Evolutionary conservation across 495 filamentous ascomycete genomes (phyloP), one percentile per base, ranked within the genome.

Genomic region (Opeltia flavorubescens): DNA sequence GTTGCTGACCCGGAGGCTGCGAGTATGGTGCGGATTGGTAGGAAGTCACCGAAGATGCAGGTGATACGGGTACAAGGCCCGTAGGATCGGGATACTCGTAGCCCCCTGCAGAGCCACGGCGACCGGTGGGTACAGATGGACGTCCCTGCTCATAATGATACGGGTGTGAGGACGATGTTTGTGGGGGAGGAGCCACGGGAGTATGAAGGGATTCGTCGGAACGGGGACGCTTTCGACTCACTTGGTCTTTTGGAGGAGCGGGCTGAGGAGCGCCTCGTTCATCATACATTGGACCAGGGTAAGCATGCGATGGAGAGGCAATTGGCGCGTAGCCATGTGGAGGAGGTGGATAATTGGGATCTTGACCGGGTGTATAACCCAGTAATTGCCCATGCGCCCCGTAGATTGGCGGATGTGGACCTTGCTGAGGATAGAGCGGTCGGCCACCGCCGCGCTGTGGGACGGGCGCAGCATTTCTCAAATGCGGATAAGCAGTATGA

Each of bases 301-400:
- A 64, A 13, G 60, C 56, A 23, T 54, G 51, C n/a, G 55, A 57
- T 11, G 58, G 61, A 52, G 67, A 53, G 56, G 63, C 57, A 53
- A 61, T 59, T 21, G 38, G 38, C 33, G 60, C 50, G 44, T 68
- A 61, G 49, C 67, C 58, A 54, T 48, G 54, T 43, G 66, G 73
- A 34, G 71, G 67, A 36, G 66, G 70, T 50, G 63, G 62, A 38
- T 77, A 68, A 50, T 62, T 56, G 31, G 66, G 65, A 49, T 69
- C 62, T 51, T 71, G 69, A 44, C 70, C 63, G 47, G 74, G 75
- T 9, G 72, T 69, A 11, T 77, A 76, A 49, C 61, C 62, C 20
- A 79, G 71, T 30, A 81, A 84, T 55, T 87, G 81, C 27, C 84
- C 84, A 55, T 86, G 82, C 29, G 83, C 80, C 25, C 83, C 83